phyloP scores from a whole-genome alignment of 2,329 filamentous ascomycete species.

The Botrytis paeoniae region DNA sequence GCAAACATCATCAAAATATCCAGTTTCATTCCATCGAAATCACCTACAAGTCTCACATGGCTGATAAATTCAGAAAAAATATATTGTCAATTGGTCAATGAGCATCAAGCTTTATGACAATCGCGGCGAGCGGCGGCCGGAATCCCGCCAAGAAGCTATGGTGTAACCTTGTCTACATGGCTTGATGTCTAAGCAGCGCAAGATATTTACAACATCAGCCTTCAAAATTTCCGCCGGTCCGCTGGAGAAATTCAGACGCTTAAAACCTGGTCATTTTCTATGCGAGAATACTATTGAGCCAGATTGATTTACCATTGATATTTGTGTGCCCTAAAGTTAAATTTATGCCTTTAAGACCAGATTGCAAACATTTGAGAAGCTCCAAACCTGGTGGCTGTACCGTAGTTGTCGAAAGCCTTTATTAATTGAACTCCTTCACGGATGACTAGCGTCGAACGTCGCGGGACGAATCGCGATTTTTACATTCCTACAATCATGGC shows the following conservation, averaged over 20 bases:
- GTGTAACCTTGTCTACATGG: not conserved
- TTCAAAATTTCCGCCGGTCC: not conserved
- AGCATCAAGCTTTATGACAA: not conserved
- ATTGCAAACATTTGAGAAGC: too few relatives aligned
- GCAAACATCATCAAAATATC: not conserved
- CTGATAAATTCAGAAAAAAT: not conserved
- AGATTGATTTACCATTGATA: too few relatives aligned
- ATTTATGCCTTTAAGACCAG: too few relatives aligned
- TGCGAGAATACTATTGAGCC: not conserved
- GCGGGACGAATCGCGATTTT: too few relatives aligned
- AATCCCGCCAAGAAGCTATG: not conserved
- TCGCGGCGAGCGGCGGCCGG: not conserved
- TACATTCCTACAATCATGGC: too few relatives aligned
- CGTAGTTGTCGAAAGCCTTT: too few relatives aligned
- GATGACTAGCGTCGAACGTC: too few relatives aligned
- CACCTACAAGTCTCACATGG: too few relatives aligned
- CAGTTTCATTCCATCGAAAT: not conserved
- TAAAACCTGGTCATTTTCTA: not conserved
- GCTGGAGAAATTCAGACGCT: not conserved
- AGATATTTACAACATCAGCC: not conserved
- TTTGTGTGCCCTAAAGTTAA: too few relatives aligned
- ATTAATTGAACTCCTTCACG: too few relatives aligned
- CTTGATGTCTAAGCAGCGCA: not conserved
- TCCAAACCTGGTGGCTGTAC: too few relatives aligned
- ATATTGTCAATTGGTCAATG: not conserved